Evolutionary conservation across 371 early-diverging fungal genomes (phyloP).

Genomic region (Circinella umbellata): DNA sequence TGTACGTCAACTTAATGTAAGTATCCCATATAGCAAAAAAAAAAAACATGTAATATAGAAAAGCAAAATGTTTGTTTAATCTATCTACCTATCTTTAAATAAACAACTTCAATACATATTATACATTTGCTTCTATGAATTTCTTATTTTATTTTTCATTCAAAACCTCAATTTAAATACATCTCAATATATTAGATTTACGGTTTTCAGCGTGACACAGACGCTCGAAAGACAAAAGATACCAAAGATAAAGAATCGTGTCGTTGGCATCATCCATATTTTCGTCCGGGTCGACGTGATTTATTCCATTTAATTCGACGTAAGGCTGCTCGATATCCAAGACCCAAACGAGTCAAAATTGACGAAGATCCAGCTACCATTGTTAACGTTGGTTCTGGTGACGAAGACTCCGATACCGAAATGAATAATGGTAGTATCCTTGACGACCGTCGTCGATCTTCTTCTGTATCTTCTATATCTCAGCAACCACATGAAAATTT

Average conservation of each 20-base stretch:
- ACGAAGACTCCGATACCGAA: constrained; percentile 40
- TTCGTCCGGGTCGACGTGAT: constrained; percentile 52
- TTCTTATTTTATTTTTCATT: not conserved
- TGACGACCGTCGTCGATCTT: constrained; percentile 23
- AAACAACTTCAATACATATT: no score
- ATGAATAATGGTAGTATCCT: constrained; percentile 15
- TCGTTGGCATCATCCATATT: constrained; percentile 56
- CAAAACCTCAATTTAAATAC: not conserved
- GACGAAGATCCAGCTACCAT: constrained; percentile 44
- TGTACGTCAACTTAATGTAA: constrained; percentile 60
- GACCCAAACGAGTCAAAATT: constrained; percentile 36
- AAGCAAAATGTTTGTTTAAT: no score
- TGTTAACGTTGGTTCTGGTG: constrained; percentile 35
- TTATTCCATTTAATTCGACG: constrained; percentile 54
- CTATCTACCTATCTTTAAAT: no score
- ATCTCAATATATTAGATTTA: constrained; percentile 41
- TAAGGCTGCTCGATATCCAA: constrained; percentile 44
- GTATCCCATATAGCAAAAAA: not conserved
- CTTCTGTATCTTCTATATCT: constrained; percentile 22
- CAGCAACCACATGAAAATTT: constrained; percentile 10
- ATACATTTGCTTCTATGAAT: no score
- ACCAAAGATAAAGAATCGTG: constrained; percentile 56
- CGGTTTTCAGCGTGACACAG: constrained; percentile 60
- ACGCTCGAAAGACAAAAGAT: constrained; percentile 60
- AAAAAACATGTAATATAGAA: no score